These are phyloP conservation scores for Globisporangium irregulare DNA, from an alignment of 352 stramenopile species.

Conservation along the genomic window DNA sequence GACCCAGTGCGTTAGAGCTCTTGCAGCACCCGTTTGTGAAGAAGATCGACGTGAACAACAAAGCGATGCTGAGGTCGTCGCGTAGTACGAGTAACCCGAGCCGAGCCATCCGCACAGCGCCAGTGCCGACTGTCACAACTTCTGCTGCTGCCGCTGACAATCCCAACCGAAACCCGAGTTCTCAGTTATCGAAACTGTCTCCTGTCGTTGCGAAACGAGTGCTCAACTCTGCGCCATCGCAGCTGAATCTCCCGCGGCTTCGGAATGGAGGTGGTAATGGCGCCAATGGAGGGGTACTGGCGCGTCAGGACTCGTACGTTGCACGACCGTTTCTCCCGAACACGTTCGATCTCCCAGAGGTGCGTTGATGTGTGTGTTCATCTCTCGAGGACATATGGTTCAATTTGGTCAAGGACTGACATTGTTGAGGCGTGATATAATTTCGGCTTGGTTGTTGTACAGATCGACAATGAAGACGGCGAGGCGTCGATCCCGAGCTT, in stretches of 20 bases:
- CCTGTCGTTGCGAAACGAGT: background rate
- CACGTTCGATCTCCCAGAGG: conserved; percentile 11
- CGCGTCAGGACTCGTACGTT: background rate
- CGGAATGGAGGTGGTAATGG: background rate
- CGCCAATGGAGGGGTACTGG: background rate
- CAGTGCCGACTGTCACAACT: background rate
- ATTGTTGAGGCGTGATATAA: background rate
- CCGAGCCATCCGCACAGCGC: conserved; percentile 3
- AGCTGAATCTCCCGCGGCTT: conserved; percentile 8
- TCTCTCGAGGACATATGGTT: background rate
- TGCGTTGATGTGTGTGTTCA: background rate
- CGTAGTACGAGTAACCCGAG: background rate
- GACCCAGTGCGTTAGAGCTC: conserved; percentile 86
- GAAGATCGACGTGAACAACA: background rate
- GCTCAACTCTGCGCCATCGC: conserved; percentile 11
- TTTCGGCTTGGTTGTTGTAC: background rate
- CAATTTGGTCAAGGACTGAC: background rate
- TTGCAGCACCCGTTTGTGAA: conserved; percentile 89
- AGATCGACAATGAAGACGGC: background rate
- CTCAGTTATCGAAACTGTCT: background rate
- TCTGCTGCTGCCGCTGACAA: background rate
- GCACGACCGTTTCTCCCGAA: conserved; percentile 1
- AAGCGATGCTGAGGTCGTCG: background rate
- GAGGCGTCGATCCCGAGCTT: conserved; percentile 16
- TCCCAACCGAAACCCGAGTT: background rate